Evolutionary conservation across 2,329 filamentous ascomycete species (phyloP), one percentile per base, ranked within the genome.

Genomic region (Exophiala viscosa): DNA sequence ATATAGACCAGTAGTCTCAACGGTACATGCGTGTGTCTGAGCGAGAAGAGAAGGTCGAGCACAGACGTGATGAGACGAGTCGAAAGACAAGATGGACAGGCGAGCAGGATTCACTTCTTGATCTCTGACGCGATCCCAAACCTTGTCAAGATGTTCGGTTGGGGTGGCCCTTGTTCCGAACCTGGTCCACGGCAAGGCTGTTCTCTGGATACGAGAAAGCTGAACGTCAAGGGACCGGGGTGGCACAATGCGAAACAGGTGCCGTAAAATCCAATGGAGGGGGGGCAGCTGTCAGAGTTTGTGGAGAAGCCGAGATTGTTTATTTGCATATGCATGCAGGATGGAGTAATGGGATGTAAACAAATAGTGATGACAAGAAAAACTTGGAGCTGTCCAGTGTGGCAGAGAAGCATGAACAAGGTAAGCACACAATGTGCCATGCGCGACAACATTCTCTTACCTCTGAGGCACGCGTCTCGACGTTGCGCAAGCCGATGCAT

Each of bases 231-330:
- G 41, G 39, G 13, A 14, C 15, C 23, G 51, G 51, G 41, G 33
- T 23, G 49, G 38, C 36, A 38, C 35, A 48, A 45, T 33, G 32
- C 45, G 32, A 55, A 38, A 54, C 50, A 53, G 32, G 48, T 45
- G 18, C 23, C 39, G 49, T 14, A 10, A 41, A 34, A 45, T 18
- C 31, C 39, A 55, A 55, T 52, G 33, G 55, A 48, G 50, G 47
- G 34, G 55, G 53, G 48, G 46, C 35, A 46, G 35, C 42, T 51
- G 48, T 45, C 48, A 56, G 44, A 54, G 44, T 40, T 50, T 52
- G 56, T 59, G 56, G 52, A 53, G 49, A 44, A 45, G 20, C 56
- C 53, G 56, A 59, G 51, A 59, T 59, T 59, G 47, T 54, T 43
- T 38, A 54, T 53, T 48, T 56, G 52, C 47, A 48, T 45, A 44